Percentiles rank a stretch among this genome's conserved stretches.
Evolutionary conservation across 768 basidiomycete species (phyloP).

Genomic region (Rubroboletus pulcherrimus): DNA sequence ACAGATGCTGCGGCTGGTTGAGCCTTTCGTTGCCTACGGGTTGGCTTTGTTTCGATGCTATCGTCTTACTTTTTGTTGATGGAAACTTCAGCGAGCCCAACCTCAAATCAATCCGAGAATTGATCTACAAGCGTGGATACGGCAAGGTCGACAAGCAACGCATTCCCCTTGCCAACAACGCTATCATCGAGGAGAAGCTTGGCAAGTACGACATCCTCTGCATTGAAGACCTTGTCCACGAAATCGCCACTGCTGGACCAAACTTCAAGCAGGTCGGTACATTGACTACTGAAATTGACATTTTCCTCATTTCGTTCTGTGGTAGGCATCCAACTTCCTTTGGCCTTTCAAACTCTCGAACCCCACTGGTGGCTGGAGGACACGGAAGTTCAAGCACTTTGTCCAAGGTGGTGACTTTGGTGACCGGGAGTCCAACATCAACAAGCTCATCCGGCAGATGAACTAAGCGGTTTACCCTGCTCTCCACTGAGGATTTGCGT

Average conservation of each 20-base stretch:
- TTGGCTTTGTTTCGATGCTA: slow-evolving; percentile 33
- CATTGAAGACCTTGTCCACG: slow-evolving; percentile 96
- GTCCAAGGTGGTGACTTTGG: slow-evolving; percentile 97
- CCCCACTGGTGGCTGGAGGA: slow-evolving; percentile 97
- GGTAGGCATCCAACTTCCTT: slow-evolving; percentile 86
- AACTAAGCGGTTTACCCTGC: slow-evolving; percentile 45
- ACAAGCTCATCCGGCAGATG: slow-evolving; percentile 95
- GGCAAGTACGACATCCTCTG: slow-evolving; percentile 96
- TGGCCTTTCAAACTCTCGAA: slow-evolving; percentile 99
- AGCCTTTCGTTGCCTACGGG: slow-evolving; percentile 98
- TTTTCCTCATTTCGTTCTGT: background rate
- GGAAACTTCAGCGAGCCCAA: slow-evolving; percentile 73
- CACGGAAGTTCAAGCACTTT: slow-evolving; percentile 96
- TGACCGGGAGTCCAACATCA: slow-evolving; percentile 95
- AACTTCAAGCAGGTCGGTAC: slow-evolving; percentile 94
- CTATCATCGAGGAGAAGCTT: slow-evolving; percentile 84
- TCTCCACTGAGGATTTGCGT: background rate
- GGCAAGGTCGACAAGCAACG: slow-evolving; percentile 98
- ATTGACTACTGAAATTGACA: background rate
- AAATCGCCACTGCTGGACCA: slow-evolving; percentile 91
- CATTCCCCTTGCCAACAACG: slow-evolving; percentile 92
- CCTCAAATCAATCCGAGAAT: slow-evolving; percentile 92
- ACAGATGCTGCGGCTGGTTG: slow-evolving; percentile 97
- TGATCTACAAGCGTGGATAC: slow-evolving; percentile 99
- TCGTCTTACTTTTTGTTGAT: slow-evolving; percentile 1